Conservation (phyloP, 495 filamentous ascomycete genomes). For the Margaritispora aquatica region DNA sequence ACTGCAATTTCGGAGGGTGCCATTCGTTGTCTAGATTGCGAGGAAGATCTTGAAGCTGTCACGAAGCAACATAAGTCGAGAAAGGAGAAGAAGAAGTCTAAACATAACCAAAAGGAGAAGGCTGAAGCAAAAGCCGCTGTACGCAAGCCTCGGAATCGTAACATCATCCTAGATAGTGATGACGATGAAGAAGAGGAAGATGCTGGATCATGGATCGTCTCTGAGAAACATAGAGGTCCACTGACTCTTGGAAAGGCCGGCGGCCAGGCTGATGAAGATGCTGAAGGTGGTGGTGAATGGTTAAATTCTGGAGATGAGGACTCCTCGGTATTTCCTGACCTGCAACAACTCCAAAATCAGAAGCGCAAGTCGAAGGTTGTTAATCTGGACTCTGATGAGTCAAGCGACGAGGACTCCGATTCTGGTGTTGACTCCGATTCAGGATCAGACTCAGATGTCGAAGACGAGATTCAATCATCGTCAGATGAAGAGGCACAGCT, state of each 20-base stretch:
- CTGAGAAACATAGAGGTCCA: slow-evolving; percentile 49
- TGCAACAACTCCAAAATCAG: slow-evolving; percentile 14
- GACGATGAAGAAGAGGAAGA: slow-evolving; percentile 49
- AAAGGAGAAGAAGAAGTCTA: slow-evolving; percentile 20
- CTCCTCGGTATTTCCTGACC: slow-evolving; percentile 31
- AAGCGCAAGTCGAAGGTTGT: slow-evolving; percentile 4
- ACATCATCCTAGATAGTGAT: slow-evolving; percentile 33
- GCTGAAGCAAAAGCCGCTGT: slow-evolving; percentile 12
- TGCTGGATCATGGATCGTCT: slow-evolving; percentile 72
- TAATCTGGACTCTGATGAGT: slow-evolving; percentile 7
- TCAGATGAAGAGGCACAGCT: slow-evolving; percentile 33
- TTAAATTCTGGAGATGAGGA: slow-evolving; percentile 64
- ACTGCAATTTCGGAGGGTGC: slow-evolving; percentile 51
- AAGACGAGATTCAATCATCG: slow-evolving; percentile 34
- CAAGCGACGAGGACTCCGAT: slow-evolving; percentile 17
- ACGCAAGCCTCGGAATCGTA: slow-evolving; percentile 30
- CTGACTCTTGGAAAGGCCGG: slow-evolving; percentile 67
- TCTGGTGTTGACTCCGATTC: slow-evolving; percentile 10
- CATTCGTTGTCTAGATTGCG: slow-evolving; percentile 67
- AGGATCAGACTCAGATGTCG: slow-evolving; percentile 29
- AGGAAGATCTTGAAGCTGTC: slow-evolving; percentile 49
- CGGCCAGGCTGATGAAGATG: slow-evolving; percentile 76
- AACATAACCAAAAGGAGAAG: slow-evolving; percentile 29
- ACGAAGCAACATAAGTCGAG: slow-evolving; percentile 26
- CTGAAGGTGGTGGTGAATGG: slow-evolving; percentile 78